These are phyloP conservation scores for Mycena epipterygia DNA, from an alignment of 768 basidiomycete species.

Conservation along the genomic window DNA sequence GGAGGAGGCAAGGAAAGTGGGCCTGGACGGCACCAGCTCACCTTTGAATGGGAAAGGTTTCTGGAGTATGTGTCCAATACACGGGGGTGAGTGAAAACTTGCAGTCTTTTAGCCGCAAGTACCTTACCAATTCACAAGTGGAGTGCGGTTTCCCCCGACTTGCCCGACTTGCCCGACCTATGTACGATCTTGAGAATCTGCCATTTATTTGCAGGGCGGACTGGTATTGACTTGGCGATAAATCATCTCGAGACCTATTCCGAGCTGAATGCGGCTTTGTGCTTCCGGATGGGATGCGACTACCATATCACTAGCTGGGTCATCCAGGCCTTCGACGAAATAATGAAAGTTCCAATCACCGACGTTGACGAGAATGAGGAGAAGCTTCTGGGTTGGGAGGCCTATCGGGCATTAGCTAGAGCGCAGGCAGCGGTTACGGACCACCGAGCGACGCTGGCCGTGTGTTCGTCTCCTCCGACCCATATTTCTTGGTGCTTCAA, in stretches of 20 bases:
- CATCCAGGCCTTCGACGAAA: slow-evolving; percentile 1
- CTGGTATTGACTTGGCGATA: neutral
- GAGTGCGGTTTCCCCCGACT: neutral
- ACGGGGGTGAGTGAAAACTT: neutral
- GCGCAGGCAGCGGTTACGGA: slow-evolving; percentile 15
- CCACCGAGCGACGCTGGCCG: neutral
- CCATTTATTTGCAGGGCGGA: neutral
- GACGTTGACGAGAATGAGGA: neutral
- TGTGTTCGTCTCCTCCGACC: neutral
- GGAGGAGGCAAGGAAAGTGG: neutral
- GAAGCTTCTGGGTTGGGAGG: neutral
- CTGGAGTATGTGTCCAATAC: slow-evolving; percentile 6
- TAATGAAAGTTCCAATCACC: neutral
- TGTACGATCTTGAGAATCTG: slow-evolving; percentile 17
- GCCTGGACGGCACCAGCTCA: neutral
- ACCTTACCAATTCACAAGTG: neutral
- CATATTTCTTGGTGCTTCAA: slow-evolving; percentile 12
- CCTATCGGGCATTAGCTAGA: slow-evolving; percentile 17
- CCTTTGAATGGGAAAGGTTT: neutral
- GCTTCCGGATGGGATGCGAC: neutral
- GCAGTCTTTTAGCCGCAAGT: too few species aligned
- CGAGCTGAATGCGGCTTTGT: neutral
- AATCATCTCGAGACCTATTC: neutral
- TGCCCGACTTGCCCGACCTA: neutral
- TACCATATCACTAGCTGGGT: slow-evolving; percentile 5